These are phyloP conservation scores for Cyberlindnera mississippiensis DNA, from an alignment of 805 yeast genomes.

Conservation along the genomic window DNA sequence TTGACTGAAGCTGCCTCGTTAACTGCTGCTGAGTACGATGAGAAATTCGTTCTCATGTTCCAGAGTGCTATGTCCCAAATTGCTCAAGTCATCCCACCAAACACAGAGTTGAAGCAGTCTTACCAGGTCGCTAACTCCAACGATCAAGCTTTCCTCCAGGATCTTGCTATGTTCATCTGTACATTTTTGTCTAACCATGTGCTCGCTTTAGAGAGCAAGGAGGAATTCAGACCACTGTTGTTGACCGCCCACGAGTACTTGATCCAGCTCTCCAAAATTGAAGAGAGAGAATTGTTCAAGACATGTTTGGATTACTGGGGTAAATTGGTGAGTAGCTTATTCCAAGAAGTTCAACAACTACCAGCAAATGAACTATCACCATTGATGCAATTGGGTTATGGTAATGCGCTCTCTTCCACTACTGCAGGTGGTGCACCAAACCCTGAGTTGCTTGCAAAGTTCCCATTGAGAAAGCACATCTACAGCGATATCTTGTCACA, in stretches of 20 bases:
- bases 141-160: constrained; percentile 93
- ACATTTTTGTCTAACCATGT: constrained; percentile 79
- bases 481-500: constrained; percentile 77
- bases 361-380: constrained; percentile 74
- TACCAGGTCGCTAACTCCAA: constrained; percentile 72
- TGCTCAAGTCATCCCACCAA: constrained; percentile 61
- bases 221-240: constrained; percentile 52
- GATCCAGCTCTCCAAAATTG: constrained; percentile 80
- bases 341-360: constrained; percentile 77
- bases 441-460: constrained; percentile 71
- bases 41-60: constrained; percentile 66
- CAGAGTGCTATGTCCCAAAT: constrained; percentile 70
- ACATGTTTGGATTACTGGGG: constrained; percentile 96
- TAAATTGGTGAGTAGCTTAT: constrained; percentile 75
- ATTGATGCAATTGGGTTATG: constrained; percentile 60
- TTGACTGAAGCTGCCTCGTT: constrained; percentile 85
- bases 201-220: constrained; percentile 54
- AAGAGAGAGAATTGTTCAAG: constrained; percentile 94
- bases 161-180: constrained; percentile 87
- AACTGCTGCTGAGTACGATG: constrained; percentile 48
- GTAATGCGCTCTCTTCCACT: constrained; percentile 32
- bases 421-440: constrained; percentile 79
- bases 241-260: constrained; percentile 75
- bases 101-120: constrained; percentile 64
- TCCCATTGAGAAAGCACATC: constrained; percentile 80